A percentile compares a stretch with the other conserved stretches of the same genome.
phyloP scores from a whole-genome alignment of 1,284 basidiomycete species.

The Marasmius oreades region DNA sequence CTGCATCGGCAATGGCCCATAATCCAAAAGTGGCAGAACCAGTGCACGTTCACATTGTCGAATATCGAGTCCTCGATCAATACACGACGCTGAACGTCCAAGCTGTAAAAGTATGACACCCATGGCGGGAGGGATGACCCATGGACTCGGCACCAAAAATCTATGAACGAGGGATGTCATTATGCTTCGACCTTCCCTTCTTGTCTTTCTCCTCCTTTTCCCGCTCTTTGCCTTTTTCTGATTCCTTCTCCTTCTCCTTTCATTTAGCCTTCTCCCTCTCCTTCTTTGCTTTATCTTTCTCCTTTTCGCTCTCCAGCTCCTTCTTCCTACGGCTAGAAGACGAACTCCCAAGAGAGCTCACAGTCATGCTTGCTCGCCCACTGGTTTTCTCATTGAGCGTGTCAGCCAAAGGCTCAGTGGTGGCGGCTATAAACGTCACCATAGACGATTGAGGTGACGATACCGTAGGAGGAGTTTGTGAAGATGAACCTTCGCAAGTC shows the following conservation, averaged over 20 bases:
- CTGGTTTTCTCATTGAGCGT: neutral
- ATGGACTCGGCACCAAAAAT: too few species aligned
- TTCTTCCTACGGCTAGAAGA: slow-evolving; percentile 4
- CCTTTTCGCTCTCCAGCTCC: slow-evolving; percentile 8
- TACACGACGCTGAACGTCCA: too few species aligned
- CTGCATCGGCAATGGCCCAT: too few species aligned
- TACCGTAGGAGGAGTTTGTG: neutral
- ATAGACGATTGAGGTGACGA: neutral
- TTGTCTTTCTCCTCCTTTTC: slow-evolving; percentile 10
- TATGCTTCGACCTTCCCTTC: too few species aligned
- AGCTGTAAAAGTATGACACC: too few species aligned
- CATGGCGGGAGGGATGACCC: too few species aligned
- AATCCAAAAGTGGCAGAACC: too few species aligned
- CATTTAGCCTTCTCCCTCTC: slow-evolving; percentile 16
- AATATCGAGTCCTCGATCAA: too few species aligned
- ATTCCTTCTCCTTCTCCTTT: slow-evolving; percentile 16
- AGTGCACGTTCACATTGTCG: too few species aligned
- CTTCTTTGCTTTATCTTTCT: slow-evolving; percentile 7
- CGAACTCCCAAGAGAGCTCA: slow-evolving; percentile 4
- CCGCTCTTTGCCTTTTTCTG: slow-evolving; percentile 10
- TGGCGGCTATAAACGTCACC: neutral
- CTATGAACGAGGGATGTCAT: too few species aligned
- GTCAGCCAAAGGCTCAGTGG: neutral
- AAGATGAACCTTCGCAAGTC: neutral
- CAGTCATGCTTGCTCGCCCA: neutral